phyloP scores from a whole-genome alignment of 768 basidiomycete genomes.

The Mycena maculata region DNA sequence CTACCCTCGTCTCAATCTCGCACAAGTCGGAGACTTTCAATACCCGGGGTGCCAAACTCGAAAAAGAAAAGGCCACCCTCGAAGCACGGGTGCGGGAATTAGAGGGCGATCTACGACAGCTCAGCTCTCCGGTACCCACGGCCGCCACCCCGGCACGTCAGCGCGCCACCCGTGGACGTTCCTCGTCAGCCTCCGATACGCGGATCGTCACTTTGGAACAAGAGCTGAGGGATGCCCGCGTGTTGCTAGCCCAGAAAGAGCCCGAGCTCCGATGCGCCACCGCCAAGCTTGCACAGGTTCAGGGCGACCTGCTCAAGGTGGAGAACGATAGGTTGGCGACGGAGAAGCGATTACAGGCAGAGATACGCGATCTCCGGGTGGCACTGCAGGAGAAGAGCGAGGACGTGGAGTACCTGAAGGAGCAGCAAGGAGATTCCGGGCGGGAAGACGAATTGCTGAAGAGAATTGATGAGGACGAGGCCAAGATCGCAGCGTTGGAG shows the following conservation, averaged over 20 bases:
- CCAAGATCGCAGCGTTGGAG: constrained; percentile 71
- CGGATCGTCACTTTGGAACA: constrained; percentile 64
- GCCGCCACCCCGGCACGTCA: constrained; percentile 42
- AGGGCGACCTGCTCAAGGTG: constrained; percentile 59
- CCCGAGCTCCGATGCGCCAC: constrained; percentile 53
- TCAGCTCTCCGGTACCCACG: constrained; percentile 46
- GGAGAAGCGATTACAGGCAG: constrained; percentile 59
- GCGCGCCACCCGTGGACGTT: constrained; percentile 59
- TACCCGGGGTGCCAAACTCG: constrained; percentile 56
- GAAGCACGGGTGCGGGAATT: constrained; percentile 71
- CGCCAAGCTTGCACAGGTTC: constrained; percentile 61
- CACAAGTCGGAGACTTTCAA: constrained; percentile 61
- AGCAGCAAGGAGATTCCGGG: constrained; percentile 53
- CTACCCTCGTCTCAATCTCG: constrained; percentile 65
- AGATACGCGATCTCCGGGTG: constrained; percentile 57
- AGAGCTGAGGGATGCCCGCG: constrained; percentile 62
- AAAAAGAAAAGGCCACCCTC: constrained; percentile 67
- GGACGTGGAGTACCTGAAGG: constrained; percentile 62
- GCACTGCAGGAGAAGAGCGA: constrained; percentile 67
- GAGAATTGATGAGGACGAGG: constrained; percentile 80
- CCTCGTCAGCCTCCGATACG: constrained; percentile 69
- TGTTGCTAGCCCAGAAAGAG: constrained; percentile 58
- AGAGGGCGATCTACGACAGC: constrained; percentile 55
- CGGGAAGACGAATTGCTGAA: constrained; percentile 72
- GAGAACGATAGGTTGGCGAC: constrained; percentile 71